A percentile compares a stretch with the other conserved stretches of the same genome.
Conservation (phyloP, 495 filamentous ascomycete species). For the Parmelia sp. region DNA sequence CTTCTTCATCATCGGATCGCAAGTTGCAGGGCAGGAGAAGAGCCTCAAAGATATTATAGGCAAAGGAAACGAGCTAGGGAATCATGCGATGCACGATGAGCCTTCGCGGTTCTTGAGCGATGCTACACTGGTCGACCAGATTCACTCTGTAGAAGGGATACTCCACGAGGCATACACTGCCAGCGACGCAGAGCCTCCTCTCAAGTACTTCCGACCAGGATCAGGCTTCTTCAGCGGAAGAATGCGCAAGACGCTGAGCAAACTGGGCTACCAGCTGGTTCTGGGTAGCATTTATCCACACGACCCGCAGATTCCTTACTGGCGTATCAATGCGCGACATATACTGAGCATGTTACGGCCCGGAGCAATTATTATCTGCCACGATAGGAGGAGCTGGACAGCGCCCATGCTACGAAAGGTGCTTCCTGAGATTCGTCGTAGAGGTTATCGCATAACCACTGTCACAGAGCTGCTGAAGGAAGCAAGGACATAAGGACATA, state of each 20-base stretch:
- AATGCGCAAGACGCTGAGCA: slow-evolving; percentile 51
- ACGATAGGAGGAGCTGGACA: slow-evolving; percentile 76
- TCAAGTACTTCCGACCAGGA: slow-evolving; percentile 69
- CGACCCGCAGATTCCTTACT: slow-evolving; percentile 67
- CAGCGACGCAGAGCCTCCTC: slow-evolving; percentile 32
- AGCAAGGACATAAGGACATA: slow-evolving; percentile 7
- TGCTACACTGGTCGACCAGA: slow-evolving; percentile 34
- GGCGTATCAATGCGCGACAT: slow-evolving; percentile 68
- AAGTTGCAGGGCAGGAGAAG: slow-evolving; percentile 56
- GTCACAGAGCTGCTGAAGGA: slow-evolving; percentile 56
- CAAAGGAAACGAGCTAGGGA: slow-evolving; percentile 65
- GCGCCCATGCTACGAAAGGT: slow-evolving; percentile 65
- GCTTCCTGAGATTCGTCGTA: slow-evolving; percentile 58
- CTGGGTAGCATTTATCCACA: slow-evolving; percentile 81
- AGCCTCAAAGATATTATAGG: slow-evolving; percentile 55
- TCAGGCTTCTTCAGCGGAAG: slow-evolving; percentile 68
- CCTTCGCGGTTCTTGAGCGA: slow-evolving; percentile 47
- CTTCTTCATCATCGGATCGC: slow-evolving; percentile 73
- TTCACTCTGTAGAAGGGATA: slow-evolving; percentile 38
- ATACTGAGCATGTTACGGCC: slow-evolving; percentile 69
- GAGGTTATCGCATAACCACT: slow-evolving; percentile 63
- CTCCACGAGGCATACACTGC: slow-evolving; percentile 52
- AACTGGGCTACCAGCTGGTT: slow-evolving; percentile 58
- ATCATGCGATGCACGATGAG: slow-evolving; percentile 84
- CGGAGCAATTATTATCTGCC: slow-evolving; percentile 73